Conservation (phyloP, 345 rosid genomes). For the Turritis glabra region DNA sequence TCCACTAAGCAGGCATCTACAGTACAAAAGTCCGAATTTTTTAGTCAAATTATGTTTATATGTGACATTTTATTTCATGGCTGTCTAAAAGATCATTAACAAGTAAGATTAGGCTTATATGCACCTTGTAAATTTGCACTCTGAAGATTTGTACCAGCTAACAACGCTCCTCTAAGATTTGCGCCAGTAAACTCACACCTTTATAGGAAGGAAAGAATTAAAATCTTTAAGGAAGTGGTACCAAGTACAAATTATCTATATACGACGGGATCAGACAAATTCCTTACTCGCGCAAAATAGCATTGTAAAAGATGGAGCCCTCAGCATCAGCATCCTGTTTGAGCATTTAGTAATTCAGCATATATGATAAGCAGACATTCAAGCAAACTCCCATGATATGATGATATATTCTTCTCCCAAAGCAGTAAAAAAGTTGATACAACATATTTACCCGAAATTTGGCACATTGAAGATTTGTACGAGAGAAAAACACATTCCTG, state of each 20-base stretch:
- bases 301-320: constrained; percentile 86
- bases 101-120: constrained; percentile 10
- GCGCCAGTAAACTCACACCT: constrained; percentile 95
- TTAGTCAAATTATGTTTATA: not conserved
- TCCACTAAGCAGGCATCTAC: constrained; percentile 86
- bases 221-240: not conserved
- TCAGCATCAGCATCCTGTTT: constrained; percentile 81
- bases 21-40: constrained; percentile 1
- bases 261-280: not conserved
- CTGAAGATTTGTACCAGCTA: constrained; percentile 90
- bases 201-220: constrained; percentile 45
- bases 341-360: constrained; percentile 26
- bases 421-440: constrained; percentile 5
- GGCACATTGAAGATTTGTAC: constrained; percentile 85
- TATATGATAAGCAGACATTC: constrained; percentile 1
- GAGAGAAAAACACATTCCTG: constrained; percentile 84
- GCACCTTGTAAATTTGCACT: constrained; percentile 94
- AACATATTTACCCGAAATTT: constrained; percentile 71
- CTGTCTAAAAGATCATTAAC: not conserved
- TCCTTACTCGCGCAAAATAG: constrained; percentile 89
- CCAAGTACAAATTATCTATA: not conserved
- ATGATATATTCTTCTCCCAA: not conserved
- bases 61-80: not conserved
- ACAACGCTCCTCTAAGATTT: constrained; percentile 80
- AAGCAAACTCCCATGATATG: constrained; percentile 7